phyloP scores from a whole-genome alignment of 106 monocot genomes.

The Phalaenopsis aphrodite region DNA sequence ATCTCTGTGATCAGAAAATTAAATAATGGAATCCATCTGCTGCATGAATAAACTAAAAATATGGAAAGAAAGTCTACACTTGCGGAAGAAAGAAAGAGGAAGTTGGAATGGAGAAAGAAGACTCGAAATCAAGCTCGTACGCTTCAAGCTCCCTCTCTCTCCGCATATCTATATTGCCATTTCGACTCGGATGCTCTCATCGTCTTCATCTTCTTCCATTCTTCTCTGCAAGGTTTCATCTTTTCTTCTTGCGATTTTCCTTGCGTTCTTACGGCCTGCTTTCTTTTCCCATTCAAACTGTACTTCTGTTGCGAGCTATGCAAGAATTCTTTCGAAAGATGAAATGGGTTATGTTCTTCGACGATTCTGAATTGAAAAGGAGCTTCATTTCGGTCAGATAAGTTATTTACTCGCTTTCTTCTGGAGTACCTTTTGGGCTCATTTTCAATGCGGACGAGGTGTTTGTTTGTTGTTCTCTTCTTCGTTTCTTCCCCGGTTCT shows the following conservation, averaged over 20 bases:
- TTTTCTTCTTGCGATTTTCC: background rate
- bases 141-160: background rate
- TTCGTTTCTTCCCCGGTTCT: background rate
- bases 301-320: too few relatives aligned
- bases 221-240: background rate
- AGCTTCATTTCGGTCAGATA: background rate
- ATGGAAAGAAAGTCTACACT: conserved; percentile 1
- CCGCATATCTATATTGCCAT: background rate
- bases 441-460: background rate
- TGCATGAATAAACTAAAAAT: background rate
- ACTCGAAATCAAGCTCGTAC: background rate
- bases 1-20: background rate
- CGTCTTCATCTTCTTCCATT: background rate
- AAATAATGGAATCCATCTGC: background rate
- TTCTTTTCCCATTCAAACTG: too few relatives aligned
- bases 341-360: background rate
- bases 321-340: background rate
- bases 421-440: background rate
- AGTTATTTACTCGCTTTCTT: background rate
- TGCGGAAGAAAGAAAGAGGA: background rate
- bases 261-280: background rate
- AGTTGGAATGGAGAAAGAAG: background rate
- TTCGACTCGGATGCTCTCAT: background rate
- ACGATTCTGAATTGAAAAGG: background rate
- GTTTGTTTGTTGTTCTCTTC: conserved; percentile 3